Percentiles rank a stretch among this genome's conserved stretches.
Evolutionary conservation across 2,329 filamentous ascomycete genomes (phyloP).

Genomic region (Endoconidiophora laricicola): DNA sequence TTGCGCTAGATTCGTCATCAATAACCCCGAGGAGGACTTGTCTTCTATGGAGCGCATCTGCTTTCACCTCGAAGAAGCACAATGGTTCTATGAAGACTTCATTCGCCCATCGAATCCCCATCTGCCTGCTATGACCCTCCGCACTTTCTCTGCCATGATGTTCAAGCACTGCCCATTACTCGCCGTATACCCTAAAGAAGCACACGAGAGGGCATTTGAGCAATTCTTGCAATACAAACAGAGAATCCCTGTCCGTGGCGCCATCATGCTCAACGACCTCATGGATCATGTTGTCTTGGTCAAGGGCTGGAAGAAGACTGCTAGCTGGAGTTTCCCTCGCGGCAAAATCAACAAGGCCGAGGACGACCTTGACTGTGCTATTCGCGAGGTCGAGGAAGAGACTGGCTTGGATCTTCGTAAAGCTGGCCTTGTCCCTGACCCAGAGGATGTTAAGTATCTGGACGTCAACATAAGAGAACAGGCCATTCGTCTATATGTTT

Average conservation of each 20-base stretch:
- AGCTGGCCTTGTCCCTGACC: conserved; percentile 58
- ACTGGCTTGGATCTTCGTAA: conserved; percentile 71
- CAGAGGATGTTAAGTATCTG: conserved; percentile 63
- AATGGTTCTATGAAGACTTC: conserved; percentile 99
- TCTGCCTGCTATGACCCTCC: conserved; percentile 70
- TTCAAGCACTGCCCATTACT: conserved; percentile 89
- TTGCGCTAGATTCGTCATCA: conserved; percentile 95
- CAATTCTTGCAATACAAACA: conserved; percentile 92
- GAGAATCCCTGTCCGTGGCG: conserved; percentile 80
- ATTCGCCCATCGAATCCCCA: conserved; percentile 76
- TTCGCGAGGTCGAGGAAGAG: conserved; percentile 91
- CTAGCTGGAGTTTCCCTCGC: conserved; percentile 89
- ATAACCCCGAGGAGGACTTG: conserved; percentile 82
- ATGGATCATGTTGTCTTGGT: conserved; percentile 92
- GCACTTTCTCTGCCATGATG: conserved; percentile 74
- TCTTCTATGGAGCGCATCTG: conserved; percentile 84
- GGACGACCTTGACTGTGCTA: conserved; percentile 79
- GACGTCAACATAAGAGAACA: conserved; percentile 84
- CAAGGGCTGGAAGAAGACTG: conserved; percentile 93
- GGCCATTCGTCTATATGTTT: conserved; percentile 82
- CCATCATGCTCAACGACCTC: conserved; percentile 78
- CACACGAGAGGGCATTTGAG: conserved; percentile 70
- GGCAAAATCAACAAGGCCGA: conserved; percentile 99
- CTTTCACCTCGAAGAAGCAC: conserved; percentile 96
- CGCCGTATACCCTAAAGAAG: conserved; percentile 59